Base-by-base conservation (phyloP, 2,329 filamentous ascomycete genomes). In the Curvularia sp. region DNA sequence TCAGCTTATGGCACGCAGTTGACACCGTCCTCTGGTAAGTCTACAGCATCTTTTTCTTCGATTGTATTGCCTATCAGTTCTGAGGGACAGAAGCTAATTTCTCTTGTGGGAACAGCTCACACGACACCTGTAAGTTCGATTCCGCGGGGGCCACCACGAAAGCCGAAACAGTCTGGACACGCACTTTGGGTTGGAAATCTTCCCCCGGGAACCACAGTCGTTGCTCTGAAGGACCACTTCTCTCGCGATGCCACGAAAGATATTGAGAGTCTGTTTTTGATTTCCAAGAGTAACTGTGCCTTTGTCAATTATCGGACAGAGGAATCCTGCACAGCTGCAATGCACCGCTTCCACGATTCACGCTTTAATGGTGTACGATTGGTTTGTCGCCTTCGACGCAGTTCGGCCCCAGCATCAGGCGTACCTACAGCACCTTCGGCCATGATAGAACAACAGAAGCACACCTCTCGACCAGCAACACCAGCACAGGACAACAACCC, bases 141-240 rank as follows among this genome's bases (percentile, higher is more conserved):
- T 3, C 85, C 85, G 33, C 82, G 86, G 65, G 87, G 87, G n/a
- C 87, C 86, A 4, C 86, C 87, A 35, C 81, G 87, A 65, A 89
- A 89, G 68, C 87, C 87, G 6, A 86, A 84, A 69, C 85, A 88
- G 72, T 88, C 84, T 81, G 94, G 93, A 1, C 91, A 97, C 74
- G 94, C 94, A 0, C 88, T 98, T 20, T 98, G 95, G 94, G 92
- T 98, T 28, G 95, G 95, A 41, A 98, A 98, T 73, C 82, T 98
- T 0, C 93, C 94, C 4, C 90, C 92, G 0, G 90, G 92, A 49
- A 90, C 93, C 0, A 89, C 89, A 41, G 83, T 98, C 12, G 88
- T 92, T 77, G 90, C 86, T 58, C 81, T 98, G n/a, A 96, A 97
- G 52, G 88, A 95, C 59, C 91, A 97, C 74, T 95, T 97, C 57